phyloP scores from a whole-genome alignment of 2,329 filamentous ascomycete species.

The Curvularia verruculosa region DNA sequence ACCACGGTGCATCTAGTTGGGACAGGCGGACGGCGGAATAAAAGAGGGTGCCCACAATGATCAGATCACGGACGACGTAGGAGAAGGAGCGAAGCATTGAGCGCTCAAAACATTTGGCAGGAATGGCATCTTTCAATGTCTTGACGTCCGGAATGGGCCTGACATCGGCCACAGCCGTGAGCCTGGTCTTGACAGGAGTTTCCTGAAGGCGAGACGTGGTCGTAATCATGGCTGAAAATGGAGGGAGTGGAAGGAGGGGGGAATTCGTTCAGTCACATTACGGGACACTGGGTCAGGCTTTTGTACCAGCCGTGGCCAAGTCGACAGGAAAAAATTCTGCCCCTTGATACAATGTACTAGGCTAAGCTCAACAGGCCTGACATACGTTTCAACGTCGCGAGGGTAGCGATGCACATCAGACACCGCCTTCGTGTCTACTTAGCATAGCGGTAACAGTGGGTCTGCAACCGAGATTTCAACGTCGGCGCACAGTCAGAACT shows the following conservation, averaged over 20 bases:
- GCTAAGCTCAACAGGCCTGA: conserved; percentile 28
- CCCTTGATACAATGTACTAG: conserved; percentile 5
- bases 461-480: conserved; percentile 30
- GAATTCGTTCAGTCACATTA: conserved; percentile 3
- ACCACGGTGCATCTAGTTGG: conserved; percentile 21
- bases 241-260: conserved; percentile 8
- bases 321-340: conserved; percentile 4
- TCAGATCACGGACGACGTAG: conserved; percentile 33
- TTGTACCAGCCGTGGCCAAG: conserved; percentile 1
- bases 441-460: conserved; percentile 25
- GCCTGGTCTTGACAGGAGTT: conserved; percentile 18
- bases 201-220: conserved; percentile 25
- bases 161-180: conserved; percentile 26
- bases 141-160: conserved; percentile 32
- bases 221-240: conserved; percentile 22
- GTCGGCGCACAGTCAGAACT: conserved; percentile 29
- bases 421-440: conserved; percentile 33
- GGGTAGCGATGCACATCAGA: conserved; percentile 24
- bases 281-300: not conserved
- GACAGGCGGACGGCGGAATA: conserved; percentile 22
- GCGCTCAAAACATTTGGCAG: conserved; percentile 33
- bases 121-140: conserved; percentile 32
- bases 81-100: conserved; percentile 30
- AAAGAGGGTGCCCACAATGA: conserved; percentile 27
- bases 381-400: conserved; percentile 30